These are phyloP conservation scores for Lyophyllum decastes DNA, from an alignment of 768 basidiomycete genomes.

Conservation along the genomic window DNA sequence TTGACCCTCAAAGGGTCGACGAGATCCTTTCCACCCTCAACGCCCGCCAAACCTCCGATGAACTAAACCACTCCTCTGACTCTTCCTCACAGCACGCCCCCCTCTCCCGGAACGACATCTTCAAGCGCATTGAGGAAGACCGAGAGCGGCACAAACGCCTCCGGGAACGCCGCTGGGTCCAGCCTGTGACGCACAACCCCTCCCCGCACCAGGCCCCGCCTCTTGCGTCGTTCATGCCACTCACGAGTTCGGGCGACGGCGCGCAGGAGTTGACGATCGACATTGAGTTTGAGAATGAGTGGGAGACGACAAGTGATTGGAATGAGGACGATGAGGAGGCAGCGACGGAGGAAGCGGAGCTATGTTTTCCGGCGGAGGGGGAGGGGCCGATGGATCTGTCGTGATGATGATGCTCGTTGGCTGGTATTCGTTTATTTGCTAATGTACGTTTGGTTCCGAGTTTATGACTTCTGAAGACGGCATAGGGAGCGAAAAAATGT, in stretches of 20 bases:
- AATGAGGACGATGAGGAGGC: conserved; percentile 88
- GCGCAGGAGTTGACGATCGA: conserved; percentile 67
- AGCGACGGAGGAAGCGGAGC: conserved; percentile 64
- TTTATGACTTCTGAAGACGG: background rate
- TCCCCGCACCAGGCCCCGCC: conserved; percentile 41
- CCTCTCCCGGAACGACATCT: conserved; percentile 67
- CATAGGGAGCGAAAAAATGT: background rate
- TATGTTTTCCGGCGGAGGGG: conserved; percentile 63
- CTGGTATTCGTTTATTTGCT: no score
- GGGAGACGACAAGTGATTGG: conserved; percentile 90
- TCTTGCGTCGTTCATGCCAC: conserved; percentile 61
- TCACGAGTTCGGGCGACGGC: conserved; percentile 51
- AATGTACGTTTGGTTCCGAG: no score
- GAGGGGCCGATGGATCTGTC: conserved; percentile 46
- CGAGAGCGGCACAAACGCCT: conserved; percentile 90
- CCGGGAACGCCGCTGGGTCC: conserved; percentile 91
- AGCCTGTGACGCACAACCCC: conserved; percentile 61
- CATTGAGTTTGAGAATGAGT: conserved; percentile 87
- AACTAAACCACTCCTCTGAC: conserved; percentile 8
- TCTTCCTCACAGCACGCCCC: conserved; percentile 24
- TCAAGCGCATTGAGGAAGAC: conserved; percentile 90
- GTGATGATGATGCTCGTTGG: conserved; percentile 20
- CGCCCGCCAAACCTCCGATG: conserved; percentile 33
- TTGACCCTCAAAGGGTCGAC: conserved; percentile 79
- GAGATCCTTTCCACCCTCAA: conserved; percentile 61